Conservation (phyloP, 1,139 yeast genomes). For the Kurtzmaniella natalensis region DNA sequence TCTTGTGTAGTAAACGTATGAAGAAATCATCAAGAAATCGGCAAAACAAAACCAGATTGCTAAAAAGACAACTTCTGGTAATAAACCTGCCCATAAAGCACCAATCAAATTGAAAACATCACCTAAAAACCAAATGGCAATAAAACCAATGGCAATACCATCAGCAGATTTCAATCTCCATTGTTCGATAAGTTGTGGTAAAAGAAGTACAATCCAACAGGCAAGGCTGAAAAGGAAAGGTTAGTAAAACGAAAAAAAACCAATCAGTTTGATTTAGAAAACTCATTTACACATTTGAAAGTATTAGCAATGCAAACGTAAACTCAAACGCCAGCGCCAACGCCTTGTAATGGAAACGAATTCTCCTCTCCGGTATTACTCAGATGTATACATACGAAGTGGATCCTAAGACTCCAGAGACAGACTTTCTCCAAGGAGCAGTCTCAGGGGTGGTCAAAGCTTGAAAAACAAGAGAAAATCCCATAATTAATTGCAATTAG, state of each 20-base stretch:
- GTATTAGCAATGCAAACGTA: not conserved
- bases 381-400: conserved; percentile 36
- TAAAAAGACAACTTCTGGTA: conserved; percentile 65
- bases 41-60: conserved; percentile 77
- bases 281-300: no score
- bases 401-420: conserved; percentile 65
- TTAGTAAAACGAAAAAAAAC: conserved; percentile 12
- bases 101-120: conserved; percentile 68
- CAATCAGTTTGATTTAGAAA: not conserved
- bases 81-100: conserved; percentile 63
- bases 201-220: conserved; percentile 75
- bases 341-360: not conserved
- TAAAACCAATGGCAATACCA: conserved; percentile 70
- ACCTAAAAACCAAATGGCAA: conserved; percentile 69
- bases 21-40: conserved; percentile 56
- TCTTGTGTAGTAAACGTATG: conserved; percentile 55
- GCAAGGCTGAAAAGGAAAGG: conserved; percentile 37
- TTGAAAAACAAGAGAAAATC: not conserved
- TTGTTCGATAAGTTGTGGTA: conserved; percentile 80
- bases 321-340: not conserved
- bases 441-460: not conserved
- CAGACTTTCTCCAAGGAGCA: conserved; percentile 1
- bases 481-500: not conserved
- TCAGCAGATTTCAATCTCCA: conserved; percentile 77
- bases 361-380: no score